These are phyloP conservation scores for Axilococcus clingmanii DNA, from an alignment of 139 green algal species.

Conservation along the genomic window DNA sequence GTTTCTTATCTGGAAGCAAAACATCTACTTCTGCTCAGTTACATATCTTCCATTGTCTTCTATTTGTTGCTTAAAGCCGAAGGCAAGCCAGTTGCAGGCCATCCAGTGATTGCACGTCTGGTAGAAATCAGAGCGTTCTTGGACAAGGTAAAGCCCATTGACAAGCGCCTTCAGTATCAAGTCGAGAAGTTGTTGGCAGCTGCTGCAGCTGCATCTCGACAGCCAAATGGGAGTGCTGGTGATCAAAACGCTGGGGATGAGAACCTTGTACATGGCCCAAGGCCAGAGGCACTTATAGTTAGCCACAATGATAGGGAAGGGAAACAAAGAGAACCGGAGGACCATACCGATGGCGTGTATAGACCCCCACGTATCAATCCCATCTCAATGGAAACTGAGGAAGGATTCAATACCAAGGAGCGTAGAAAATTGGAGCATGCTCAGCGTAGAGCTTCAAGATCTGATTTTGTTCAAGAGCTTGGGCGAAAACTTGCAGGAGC, in stretches of 20 bases:
- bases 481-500: slow-evolving; percentile 60
- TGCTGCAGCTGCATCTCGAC: slow-evolving; percentile 2
- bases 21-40: slow-evolving; percentile 89
- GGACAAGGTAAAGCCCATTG: slow-evolving; percentile 86
- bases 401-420: slow-evolving; percentile 21
- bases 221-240: background rate
- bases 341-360: slow-evolving; percentile 61
- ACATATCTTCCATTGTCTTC: slow-evolving; percentile 85
- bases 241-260: slow-evolving; percentile 18
- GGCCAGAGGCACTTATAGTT: slow-evolving; percentile 59
- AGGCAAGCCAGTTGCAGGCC: slow-evolving; percentile 70
- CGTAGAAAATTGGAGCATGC: slow-evolving; percentile 27
- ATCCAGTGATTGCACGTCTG: slow-evolving; percentile 83
- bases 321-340: background rate
- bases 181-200: slow-evolving; percentile 87
- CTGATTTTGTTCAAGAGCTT: slow-evolving; percentile 57
- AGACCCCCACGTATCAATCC: slow-evolving; percentile 77
- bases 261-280: slow-evolving; percentile 45
- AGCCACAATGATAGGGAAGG: background rate
- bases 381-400: slow-evolving; percentile 65
- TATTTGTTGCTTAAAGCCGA: slow-evolving; percentile 96
- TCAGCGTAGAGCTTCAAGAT: slow-evolving; percentile 37
- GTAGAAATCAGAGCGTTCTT: slow-evolving; percentile 78
- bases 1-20: slow-evolving; percentile 95
- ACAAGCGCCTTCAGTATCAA: slow-evolving; percentile 93